Evolutionary conservation across 441 rosid species (phyloP).

Genomic region (Populus tomentosa): DNA sequence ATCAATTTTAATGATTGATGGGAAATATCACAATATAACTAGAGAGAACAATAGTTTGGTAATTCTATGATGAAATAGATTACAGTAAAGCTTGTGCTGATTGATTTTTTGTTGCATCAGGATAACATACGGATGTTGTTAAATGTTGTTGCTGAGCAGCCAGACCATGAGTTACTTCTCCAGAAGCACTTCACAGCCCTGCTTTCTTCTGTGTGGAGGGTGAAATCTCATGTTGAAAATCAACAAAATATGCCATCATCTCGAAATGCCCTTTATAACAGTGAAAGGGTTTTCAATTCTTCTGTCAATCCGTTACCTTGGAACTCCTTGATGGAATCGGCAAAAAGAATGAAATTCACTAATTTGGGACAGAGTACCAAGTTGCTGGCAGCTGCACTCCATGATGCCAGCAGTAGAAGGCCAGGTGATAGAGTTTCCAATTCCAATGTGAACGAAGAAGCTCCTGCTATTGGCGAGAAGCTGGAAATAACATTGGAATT

Average conservation of each 20-base stretch:
- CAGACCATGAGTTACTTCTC: constrained; percentile 84
- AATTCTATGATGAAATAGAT: neutral
- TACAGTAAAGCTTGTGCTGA: constrained; percentile 6
- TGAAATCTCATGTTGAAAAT: constrained; percentile 26
- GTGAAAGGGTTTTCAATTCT: constrained; percentile 47
- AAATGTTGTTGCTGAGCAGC: constrained; percentile 67
- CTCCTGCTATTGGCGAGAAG: constrained; percentile 34
- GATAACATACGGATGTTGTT: constrained; percentile 72
- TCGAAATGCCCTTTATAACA: constrained; percentile 45
- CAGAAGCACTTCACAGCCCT: constrained; percentile 90
- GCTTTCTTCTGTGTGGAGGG: constrained; percentile 83
- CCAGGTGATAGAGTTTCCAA: constrained; percentile 33
- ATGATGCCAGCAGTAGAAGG: constrained; percentile 43
- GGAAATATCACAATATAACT: neutral
- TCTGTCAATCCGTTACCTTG: constrained; percentile 29
- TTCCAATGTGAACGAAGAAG: constrained; percentile 42
- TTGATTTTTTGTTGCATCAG: constrained; percentile 47
- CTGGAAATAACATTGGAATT: constrained; percentile 78
- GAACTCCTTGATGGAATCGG: constrained; percentile 40
- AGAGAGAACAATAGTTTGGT: neutral
- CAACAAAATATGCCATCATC: constrained; percentile 33
- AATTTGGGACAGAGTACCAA: constrained; percentile 48
- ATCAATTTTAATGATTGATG: neutral
- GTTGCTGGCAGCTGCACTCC: constrained; percentile 67
- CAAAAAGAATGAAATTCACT: constrained; percentile 50